phyloP scores from a whole-genome alignment of 108 stramenopile genomes.

The Parietichytrium sp. region DNA sequence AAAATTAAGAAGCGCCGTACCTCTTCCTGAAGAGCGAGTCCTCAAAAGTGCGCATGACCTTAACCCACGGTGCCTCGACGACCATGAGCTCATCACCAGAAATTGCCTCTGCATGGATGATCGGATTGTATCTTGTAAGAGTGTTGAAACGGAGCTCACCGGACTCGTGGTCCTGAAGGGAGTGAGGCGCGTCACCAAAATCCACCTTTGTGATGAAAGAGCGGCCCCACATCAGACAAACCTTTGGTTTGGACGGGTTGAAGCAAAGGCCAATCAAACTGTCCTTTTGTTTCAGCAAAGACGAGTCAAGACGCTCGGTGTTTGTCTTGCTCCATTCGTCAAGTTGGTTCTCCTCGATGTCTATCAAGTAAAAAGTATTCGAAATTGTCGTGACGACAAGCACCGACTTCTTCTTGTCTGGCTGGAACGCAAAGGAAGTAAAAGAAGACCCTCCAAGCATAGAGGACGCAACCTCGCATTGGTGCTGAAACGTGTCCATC shows the following conservation, averaged over 20 bases:
- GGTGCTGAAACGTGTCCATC: neutral
- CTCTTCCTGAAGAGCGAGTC: neutral
- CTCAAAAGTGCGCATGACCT: constrained; percentile 14
- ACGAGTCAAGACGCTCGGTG: neutral
- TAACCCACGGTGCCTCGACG: constrained; percentile 15
- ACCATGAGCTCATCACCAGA: neutral
- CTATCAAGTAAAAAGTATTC: neutral
- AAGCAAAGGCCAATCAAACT: neutral
- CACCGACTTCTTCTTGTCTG: neutral
- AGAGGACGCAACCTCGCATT: neutral
- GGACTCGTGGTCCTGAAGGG: constrained; percentile 14
- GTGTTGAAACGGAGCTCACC: neutral
- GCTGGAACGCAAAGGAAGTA: neutral
- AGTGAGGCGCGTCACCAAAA: neutral
- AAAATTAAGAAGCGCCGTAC: neutral
- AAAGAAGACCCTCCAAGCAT: neutral
- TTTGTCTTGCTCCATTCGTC: neutral
- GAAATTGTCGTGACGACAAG: neutral
- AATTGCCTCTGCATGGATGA: neutral
- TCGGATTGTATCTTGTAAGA: constrained; percentile 5
- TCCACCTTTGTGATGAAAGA: neutral
- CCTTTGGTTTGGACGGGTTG: neutral
- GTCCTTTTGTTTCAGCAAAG: neutral
- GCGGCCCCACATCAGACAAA: neutral
- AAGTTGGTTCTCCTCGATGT: neutral